Base-by-base conservation (phyloP, 2,329 filamentous ascomycete species). In the Cladosporium velox region DNA sequence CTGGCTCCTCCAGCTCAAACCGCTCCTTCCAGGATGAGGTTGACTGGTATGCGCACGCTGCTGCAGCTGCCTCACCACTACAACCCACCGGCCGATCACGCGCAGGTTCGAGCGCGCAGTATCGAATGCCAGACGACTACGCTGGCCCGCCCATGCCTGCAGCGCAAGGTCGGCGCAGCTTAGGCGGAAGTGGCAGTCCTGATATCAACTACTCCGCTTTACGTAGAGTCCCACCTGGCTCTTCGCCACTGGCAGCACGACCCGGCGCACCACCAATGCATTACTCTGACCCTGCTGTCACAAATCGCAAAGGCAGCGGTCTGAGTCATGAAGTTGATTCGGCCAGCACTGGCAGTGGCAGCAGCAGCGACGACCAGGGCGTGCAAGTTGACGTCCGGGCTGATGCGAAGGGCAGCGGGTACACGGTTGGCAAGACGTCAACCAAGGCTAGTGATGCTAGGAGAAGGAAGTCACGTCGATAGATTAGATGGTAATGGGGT, bases 11-110 rank as follows among this genome's bases (percentile, higher is more conserved):
- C 14, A 75, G 75, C 58, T 77, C 76, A 11, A 72, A 76, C 28
- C 79, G 79, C 70, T 79, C 81, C 21, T 75, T 84, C 28, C 81
- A 81, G 34, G 82, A 85, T 64, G 85, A 85, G 68, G 59, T 77
- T 1, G 79, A 81, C 59, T 82, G 79, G 67, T 72, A 71, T 30
- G 57, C 69, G 28, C 72, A 71, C 44, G 52, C 52, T 21, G 32
- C 28, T 8, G 52, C 28, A 2, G 55, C 69, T 32, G 26, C 59
- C 0, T 66, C 71, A 28, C 67, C 70, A 12, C 66, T 57, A 5
- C 57, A 57, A 58, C 51, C 52, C 12, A 78, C 75, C 51, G 76
- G 77, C 71, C 78, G 82, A 65, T 75, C 72, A 65, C 81, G 73
- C 60, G 79, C 76, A 30, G 73, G 72, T 68, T 81, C 74, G 54